Evolutionary conservation across 768 basidiomycete species (phyloP).

Genomic region (Lactarius indigo): DNA sequence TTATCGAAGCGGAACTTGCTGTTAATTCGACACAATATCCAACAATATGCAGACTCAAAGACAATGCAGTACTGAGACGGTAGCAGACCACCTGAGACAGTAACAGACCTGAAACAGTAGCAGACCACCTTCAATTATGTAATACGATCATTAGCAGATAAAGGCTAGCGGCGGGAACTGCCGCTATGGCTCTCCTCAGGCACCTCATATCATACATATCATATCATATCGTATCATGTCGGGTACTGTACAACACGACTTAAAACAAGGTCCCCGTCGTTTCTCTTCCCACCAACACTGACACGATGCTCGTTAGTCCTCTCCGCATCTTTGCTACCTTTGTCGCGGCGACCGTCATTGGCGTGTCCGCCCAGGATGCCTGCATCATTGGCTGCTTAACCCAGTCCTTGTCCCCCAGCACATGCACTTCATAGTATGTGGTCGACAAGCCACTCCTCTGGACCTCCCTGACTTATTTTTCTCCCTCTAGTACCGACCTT

Average conservation of each 20-base stretch:
- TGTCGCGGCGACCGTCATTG: not conserved
- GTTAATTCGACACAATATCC: no score
- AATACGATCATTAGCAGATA: not conserved
- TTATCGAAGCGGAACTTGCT: no score
- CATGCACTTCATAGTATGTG: not conserved
- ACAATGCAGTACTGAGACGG: no score
- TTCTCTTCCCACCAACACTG: not conserved
- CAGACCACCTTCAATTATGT: not conserved
- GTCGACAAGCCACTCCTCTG: not conserved
- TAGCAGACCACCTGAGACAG: no score
- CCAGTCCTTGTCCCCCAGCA: no score
- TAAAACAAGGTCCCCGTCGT: no score
- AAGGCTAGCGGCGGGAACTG: not conserved
- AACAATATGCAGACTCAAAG: not conserved
- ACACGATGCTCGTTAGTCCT: constrained; percentile 1
- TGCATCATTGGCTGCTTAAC: not conserved
- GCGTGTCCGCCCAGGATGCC: constrained; percentile 1
- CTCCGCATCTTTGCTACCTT: not conserved
- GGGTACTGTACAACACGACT: no score
- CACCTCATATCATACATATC: no score
- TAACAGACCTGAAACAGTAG: no score
- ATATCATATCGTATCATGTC: no score
- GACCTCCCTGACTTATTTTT: not conserved
- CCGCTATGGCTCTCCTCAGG: not conserved
- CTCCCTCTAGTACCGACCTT: constrained; percentile 35